Percentiles rank a stretch among this genome's conserved stretches.
These are phyloP conservation scores for Silene conica DNA, from an alignment of 148 eudicot species.

Conservation along the genomic window DNA sequence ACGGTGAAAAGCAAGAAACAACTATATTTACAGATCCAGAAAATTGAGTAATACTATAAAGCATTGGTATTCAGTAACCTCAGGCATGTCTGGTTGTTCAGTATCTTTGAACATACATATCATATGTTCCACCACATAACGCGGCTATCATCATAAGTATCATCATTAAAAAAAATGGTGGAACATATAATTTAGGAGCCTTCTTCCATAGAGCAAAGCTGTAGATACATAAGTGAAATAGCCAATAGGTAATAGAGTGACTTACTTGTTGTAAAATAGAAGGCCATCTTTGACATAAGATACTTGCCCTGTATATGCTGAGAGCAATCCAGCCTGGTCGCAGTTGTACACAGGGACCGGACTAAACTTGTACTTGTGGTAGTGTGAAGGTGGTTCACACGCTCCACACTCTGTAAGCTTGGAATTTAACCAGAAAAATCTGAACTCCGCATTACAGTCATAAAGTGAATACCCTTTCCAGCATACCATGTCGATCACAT, in stretches of 20 bases:
- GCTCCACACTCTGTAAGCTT: conserved; percentile 88
- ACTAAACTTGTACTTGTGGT: conserved; percentile 71
- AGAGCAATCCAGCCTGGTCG: conserved; percentile 66
- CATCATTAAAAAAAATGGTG: too few species aligned
- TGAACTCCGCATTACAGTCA: conserved; percentile 91
- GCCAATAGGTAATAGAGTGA: neutral
- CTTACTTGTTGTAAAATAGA: conserved; percentile 85
- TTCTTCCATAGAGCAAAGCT: neutral
- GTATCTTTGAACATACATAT: too few species aligned
- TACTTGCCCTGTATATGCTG: conserved; percentile 67
- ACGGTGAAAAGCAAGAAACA: neutral
- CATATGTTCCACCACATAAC: too few species aligned
- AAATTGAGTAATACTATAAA: too few species aligned
- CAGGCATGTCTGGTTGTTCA: neutral
- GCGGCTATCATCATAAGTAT: too few species aligned
- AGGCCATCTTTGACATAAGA: conserved; percentile 92
- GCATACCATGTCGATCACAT: conserved; percentile 86
- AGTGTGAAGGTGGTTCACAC: conserved; percentile 66
- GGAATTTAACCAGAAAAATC: conserved; percentile 92
- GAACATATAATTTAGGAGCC: too few species aligned
- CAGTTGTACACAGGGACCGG: conserved; percentile 66
- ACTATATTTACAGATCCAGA: neutral
- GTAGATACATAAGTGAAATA: neutral
- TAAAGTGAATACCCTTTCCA: conserved; percentile 89
- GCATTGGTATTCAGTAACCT: too few species aligned